Evolutionary conservation across 805 yeast genomes (phyloP).

Genomic region (Kodamaea neixiangensis): DNA sequence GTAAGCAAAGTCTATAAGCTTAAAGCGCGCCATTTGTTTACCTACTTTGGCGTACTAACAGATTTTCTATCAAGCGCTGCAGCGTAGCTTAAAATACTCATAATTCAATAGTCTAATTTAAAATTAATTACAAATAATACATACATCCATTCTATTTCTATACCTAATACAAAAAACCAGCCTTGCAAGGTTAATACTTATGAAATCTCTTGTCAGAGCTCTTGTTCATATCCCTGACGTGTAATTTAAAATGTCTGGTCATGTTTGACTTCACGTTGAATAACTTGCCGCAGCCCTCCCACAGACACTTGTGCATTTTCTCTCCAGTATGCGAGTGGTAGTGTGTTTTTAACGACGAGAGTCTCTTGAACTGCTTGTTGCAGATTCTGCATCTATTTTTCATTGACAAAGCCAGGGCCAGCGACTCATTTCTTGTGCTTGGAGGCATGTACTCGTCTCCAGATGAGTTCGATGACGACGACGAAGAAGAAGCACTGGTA

Average conservation of each 20-base stretch:
- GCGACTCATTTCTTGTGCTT: slow-evolving; percentile 34
- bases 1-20: too few relatives aligned
- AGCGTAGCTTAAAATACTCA: too few relatives aligned
- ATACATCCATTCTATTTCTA: neutral
- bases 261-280: slow-evolving; percentile 81
- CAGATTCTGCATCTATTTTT: slow-evolving; percentile 57
- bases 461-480: slow-evolving; percentile 6
- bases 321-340: slow-evolving; percentile 64
- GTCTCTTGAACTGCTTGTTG: slow-evolving; percentile 76
- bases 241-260: slow-evolving; percentile 76
- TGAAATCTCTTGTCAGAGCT: neutral
- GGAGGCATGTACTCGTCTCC: slow-evolving; percentile 24
- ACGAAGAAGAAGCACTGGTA: slow-evolving; percentile 6
- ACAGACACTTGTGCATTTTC: slow-evolving; percentile 39
- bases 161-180: neutral
- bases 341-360: slow-evolving; percentile 81
- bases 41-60: too few relatives aligned
- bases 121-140: too few relatives aligned
- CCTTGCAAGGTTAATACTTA: neutral
- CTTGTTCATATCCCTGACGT: slow-evolving; percentile 31
- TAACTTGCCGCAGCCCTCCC: slow-evolving; percentile 64
- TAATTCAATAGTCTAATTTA: too few relatives aligned
- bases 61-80: too few relatives aligned
- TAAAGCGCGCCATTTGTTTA: too few relatives aligned
- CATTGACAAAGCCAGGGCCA: slow-evolving; percentile 1